Conservation (phyloP, 495 filamentous ascomycete genomes). For the Trichoderma virens region DNA sequence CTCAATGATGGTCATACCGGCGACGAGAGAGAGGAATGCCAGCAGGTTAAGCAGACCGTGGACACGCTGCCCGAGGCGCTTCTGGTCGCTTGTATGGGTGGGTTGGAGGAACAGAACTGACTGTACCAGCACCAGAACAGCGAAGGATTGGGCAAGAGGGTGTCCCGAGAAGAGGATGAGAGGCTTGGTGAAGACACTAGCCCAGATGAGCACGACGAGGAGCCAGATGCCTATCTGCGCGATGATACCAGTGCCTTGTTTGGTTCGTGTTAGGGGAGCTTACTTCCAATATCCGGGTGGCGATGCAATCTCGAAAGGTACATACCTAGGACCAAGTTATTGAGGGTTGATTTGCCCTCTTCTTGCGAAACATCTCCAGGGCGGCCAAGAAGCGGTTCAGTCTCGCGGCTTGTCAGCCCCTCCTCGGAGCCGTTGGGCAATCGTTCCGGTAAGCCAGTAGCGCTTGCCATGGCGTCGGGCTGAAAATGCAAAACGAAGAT, state of each 20-base stretch:
- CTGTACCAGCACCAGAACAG: conserved; percentile 65
- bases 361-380: conserved; percentile 66
- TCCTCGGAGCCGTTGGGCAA: background rate
- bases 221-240: conserved; percentile 37
- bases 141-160: conserved; percentile 75
- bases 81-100: conserved; percentile 67
- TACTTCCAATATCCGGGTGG: too few species aligned
- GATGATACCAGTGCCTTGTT: conserved; percentile 37
- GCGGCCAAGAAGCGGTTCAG: conserved; percentile 70
- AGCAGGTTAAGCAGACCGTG: conserved; percentile 62
- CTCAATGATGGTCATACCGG: conserved; percentile 71
- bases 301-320: background rate
- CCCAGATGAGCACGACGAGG: conserved; percentile 67
- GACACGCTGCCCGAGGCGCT: conserved; percentile 57
- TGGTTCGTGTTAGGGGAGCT: conserved; percentile 29
- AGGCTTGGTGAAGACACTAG: conserved; percentile 55
- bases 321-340: conserved; percentile 73
- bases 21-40: conserved; percentile 51
- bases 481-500: background rate
- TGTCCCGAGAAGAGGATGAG: conserved; percentile 73
- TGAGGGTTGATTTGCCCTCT: conserved; percentile 49
- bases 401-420: conserved; percentile 32
- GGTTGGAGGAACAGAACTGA: conserved; percentile 82
- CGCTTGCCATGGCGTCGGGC: background rate
- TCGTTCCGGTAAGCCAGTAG: background rate